These are phyloP conservation scores for Eutrema heterophyllum DNA, from an alignment of 345 rosid species.

Conservation along the genomic window DNA sequence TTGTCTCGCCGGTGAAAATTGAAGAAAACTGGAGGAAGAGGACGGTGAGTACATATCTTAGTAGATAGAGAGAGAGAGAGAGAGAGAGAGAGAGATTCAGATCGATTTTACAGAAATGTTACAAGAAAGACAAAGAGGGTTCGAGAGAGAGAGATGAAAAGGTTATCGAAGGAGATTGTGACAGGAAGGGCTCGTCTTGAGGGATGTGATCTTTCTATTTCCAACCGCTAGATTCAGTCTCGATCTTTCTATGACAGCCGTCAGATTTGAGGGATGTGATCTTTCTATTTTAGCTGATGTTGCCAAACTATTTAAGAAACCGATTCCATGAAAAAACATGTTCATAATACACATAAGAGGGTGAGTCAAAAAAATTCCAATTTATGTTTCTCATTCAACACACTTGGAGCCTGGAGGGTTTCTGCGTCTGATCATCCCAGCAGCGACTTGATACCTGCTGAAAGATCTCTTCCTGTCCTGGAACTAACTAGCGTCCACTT, in stretches of 20 bases:
- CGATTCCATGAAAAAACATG: constrained; percentile 58
- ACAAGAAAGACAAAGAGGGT: not conserved
- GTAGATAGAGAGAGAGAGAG: not conserved
- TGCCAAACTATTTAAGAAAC: constrained; percentile 58
- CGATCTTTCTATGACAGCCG: not conserved
- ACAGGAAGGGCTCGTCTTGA: not conserved
- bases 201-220: not conserved
- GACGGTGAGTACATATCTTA: constrained; percentile 14
- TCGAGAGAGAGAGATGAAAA: constrained; percentile 7
- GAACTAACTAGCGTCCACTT: too few species aligned
- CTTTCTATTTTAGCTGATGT: constrained; percentile 41
- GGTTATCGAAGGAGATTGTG: constrained; percentile 1
- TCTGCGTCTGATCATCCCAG: constrained; percentile 29
- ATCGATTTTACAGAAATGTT: not conserved
- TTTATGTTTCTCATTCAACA: not conserved
- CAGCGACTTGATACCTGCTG: constrained; percentile 77
- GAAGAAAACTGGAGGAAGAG: constrained; percentile 7
- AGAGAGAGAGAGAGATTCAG: not conserved
- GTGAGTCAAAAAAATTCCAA: not conserved
- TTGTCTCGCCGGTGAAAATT: not conserved
- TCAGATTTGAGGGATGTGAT: not conserved
- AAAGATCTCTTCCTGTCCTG: constrained; percentile 55
- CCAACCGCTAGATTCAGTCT: not conserved
- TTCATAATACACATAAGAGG: not conserved
- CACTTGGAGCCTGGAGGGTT: constrained; percentile 16